Evolutionary conservation across 495 filamentous ascomycete species (phyloP), one percentile per base, ranked within the genome.

Genomic region (Trichoderma parareesei): DNA sequence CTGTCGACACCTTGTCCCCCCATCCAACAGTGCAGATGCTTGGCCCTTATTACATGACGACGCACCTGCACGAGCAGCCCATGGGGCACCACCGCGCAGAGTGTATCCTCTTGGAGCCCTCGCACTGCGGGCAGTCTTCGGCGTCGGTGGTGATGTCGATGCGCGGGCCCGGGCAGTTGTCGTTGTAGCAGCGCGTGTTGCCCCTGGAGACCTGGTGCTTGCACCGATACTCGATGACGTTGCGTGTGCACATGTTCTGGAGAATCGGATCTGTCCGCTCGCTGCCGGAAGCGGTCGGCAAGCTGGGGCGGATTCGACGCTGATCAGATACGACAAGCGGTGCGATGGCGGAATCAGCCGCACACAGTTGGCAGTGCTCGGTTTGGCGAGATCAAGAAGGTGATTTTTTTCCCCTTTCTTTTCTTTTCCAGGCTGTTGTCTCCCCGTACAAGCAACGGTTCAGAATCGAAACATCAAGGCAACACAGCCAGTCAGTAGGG

Each of bases 61-160:
- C 61, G 61, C 61, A 63, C n/a, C 44, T 62, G 38, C 40, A 62
- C n/a, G 53, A 13, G 53, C 53, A 57, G 53, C 61, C 61, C 16
- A 44, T 48, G 14, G 61, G 61, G 40, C 61, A 63, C 61, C 61
- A 63, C 38, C 61, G 16, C 18, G 61, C 61, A 33, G 61, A 63
- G 4, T 48, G 61, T 13, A 63, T 8, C 35, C 43, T 48, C 2
- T 46, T 48, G 6, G 35, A 9, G 40, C 33, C 40, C 33, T 63
- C 61, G 61, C 61, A 63, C n/a, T 63, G 38, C 27, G 42, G 16
- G 33, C 61, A 63, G 40, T 63, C 33, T 5, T 63, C 61, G n/a
- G 41, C 5, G 33, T 44, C 42, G n/a, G 20, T 16, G 7, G 43
- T 14, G 5, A 44, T 37, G 18, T 43, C 38, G 2, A 27, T 42